Conservation (phyloP, 2,329 filamentous ascomycete species). For the Nothophoma quercina region DNA sequence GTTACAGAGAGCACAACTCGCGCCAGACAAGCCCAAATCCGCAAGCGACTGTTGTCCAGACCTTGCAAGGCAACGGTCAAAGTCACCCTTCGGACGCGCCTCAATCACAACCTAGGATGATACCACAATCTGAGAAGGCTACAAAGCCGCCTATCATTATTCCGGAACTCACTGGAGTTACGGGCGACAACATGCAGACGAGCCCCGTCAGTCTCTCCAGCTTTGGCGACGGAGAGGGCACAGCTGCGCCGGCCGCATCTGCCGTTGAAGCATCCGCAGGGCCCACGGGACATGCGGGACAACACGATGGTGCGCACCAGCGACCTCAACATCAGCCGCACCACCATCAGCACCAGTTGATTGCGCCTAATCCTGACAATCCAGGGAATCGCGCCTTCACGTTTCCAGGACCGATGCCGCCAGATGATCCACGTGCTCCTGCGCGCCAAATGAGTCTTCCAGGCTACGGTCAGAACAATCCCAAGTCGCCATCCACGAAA, state of each 20-base stretch:
- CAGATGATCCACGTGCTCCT: conserved; percentile 58
- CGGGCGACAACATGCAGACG: conserved; percentile 57
- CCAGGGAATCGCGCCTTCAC: conserved; percentile 65
- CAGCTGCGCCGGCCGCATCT: conserved; percentile 56
- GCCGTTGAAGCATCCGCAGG: conserved; percentile 59
- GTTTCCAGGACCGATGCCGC: conserved; percentile 66
- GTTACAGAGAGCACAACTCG: conserved; percentile 51
- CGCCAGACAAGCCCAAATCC: conserved; percentile 60
- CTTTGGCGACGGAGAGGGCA: conserved; percentile 61
- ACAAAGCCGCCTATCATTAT: conserved; percentile 58
- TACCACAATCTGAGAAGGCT: conserved; percentile 57
- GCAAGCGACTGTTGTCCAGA: conserved; percentile 53
- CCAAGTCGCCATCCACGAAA: conserved; percentile 78
- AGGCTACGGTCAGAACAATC: conserved; percentile 63
- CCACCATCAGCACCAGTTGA: conserved; percentile 46
- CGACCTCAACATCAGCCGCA: conserved; percentile 29
- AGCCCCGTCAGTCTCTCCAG: conserved; percentile 63
- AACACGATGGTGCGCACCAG: conserved; percentile 47
- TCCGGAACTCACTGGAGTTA: conserved; percentile 51
- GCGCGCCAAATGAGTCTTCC: conserved; percentile 67
- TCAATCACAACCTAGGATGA: conserved; percentile 54
- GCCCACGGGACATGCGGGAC: conserved; percentile 52
- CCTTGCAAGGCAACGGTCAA: conserved; percentile 51
- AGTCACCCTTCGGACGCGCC: conserved; percentile 52
- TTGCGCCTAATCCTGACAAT: conserved; percentile 46